Evolutionary conservation across 2,329 filamentous ascomycete genomes (phyloP).

Genomic region (Fusarium austroafricanum): DNA sequence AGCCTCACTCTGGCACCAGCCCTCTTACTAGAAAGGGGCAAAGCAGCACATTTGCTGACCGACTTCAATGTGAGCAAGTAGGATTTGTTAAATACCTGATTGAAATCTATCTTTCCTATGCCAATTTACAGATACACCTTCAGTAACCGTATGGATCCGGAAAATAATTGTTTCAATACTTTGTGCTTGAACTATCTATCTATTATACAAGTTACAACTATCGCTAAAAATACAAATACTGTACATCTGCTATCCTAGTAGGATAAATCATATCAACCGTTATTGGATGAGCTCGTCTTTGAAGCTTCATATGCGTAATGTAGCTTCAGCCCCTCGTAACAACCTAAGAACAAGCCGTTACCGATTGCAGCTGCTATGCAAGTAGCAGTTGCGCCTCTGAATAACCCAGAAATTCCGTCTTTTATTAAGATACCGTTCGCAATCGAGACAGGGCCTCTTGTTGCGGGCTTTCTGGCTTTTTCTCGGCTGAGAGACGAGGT

Average conservation of each 20-base stretch:
- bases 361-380: slow-evolving; percentile 29
- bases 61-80: neutral
- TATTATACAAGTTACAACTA: too few relatives aligned
- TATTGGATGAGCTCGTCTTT: neutral
- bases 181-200: too few relatives aligned
- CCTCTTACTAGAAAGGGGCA: slow-evolving; percentile 12
- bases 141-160: too few relatives aligned
- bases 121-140: too few relatives aligned
- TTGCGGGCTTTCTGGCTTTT: slow-evolving; percentile 1
- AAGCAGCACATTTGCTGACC: slow-evolving; percentile 7
- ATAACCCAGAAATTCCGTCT: slow-evolving; percentile 24
- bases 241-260: neutral
- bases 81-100: too few relatives aligned
- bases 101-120: too few relatives aligned
- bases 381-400: slow-evolving; percentile 25
- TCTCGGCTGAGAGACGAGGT: slow-evolving; percentile 3
- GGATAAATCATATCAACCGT: fast-evolving
- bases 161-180: too few relatives aligned
- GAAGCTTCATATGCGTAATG: neutral
- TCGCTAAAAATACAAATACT: too few relatives aligned
- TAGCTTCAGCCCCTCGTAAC: slow-evolving; percentile 31
- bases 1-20: neutral
- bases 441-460: slow-evolving; percentile 10
- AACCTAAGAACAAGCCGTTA: slow-evolving; percentile 22
- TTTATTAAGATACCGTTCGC: slow-evolving; percentile 18